phyloP scores from a whole-genome alignment of 108 stramenopile species.

The Parietichytrium sp. region DNA sequence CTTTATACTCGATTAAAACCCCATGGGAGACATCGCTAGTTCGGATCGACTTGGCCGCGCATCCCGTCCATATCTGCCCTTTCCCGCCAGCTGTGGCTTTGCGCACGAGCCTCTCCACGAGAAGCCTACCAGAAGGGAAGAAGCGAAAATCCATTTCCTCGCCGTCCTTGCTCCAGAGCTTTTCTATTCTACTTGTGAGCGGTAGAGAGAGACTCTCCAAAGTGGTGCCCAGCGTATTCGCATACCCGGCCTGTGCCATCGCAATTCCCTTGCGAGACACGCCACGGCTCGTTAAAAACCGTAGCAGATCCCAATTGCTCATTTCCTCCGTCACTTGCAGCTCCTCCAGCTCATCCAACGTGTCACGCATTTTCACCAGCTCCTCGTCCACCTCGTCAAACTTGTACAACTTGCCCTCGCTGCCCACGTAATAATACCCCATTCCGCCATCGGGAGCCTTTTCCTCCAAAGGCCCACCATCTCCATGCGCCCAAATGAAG shows the following conservation, averaged over 20 bases:
- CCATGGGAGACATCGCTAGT: neutral
- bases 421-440: slow-evolving; percentile 34
- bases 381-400: slow-evolving; percentile 38
- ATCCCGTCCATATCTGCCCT: neutral
- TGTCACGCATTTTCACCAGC: neutral
- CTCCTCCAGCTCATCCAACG: slow-evolving; percentile 8
- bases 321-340: neutral
- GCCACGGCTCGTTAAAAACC: neutral
- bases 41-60: neutral
- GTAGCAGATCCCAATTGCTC: neutral
- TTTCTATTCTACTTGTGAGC: slow-evolving; percentile 11
- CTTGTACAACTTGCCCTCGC: neutral
- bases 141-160: slow-evolving; percentile 21
- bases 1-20: neutral
- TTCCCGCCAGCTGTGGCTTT: neutral
- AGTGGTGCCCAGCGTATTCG: slow-evolving; percentile 1
- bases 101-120: neutral
- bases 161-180: neutral
- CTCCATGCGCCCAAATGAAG: slow-evolving; percentile 41
- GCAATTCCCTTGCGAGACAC: neutral
- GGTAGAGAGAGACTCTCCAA: slow-evolving; percentile 13
- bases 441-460: slow-evolving; percentile 38
- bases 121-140: neutral
- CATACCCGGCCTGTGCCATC: slow-evolving; percentile 32
- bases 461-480: slow-evolving; percentile 41